Evolutionary conservation across 1,284 basidiomycete species (phyloP).

Genomic region (Trichosporon sp.): DNA sequence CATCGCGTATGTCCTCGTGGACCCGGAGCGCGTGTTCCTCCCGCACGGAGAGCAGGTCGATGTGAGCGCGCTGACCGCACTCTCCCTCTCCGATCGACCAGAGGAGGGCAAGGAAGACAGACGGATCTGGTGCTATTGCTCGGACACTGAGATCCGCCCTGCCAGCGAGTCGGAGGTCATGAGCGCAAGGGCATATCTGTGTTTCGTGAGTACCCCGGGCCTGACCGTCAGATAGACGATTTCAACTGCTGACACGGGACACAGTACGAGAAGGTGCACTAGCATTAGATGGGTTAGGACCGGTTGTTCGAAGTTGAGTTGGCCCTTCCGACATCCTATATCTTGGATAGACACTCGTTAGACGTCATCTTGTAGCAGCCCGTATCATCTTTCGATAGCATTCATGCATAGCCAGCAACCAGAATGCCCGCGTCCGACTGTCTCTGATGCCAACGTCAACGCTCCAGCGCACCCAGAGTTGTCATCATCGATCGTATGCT

Average conservation of each 20-base stretch:
- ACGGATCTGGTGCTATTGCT: slow-evolving; percentile 85
- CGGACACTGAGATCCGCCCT: slow-evolving; percentile 73
- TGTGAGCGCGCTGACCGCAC: slow-evolving; percentile 9
- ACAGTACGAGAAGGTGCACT: slow-evolving; percentile 35
- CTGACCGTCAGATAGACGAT: too few relatives aligned
- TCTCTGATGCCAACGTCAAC: too few relatives aligned
- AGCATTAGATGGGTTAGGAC: background rate
- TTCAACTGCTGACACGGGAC: slow-evolving; percentile 3
- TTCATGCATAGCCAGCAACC: background rate
- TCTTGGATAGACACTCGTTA: background rate
- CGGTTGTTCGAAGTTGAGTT: too few relatives aligned
- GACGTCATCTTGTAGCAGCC: background rate
- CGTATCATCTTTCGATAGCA: background rate
- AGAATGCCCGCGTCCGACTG: too few relatives aligned
- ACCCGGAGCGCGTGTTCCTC: slow-evolving; percentile 47
- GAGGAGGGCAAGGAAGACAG: slow-evolving; percentile 37
- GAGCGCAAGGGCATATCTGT: slow-evolving; percentile 83
- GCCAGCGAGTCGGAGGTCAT: slow-evolving; percentile 83
- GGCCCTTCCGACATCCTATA: background rate
- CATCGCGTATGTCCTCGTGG: slow-evolving; percentile 65
- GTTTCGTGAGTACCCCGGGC: slow-evolving; percentile 47
- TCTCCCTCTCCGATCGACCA: slow-evolving; percentile 22
- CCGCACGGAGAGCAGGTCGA: slow-evolving; percentile 19
- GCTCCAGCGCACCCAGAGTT: too few relatives aligned
- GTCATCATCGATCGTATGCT: too few relatives aligned